Conservation (phyloP, 192 early-diverging fungal species). For the Backusella luteola region DNA sequence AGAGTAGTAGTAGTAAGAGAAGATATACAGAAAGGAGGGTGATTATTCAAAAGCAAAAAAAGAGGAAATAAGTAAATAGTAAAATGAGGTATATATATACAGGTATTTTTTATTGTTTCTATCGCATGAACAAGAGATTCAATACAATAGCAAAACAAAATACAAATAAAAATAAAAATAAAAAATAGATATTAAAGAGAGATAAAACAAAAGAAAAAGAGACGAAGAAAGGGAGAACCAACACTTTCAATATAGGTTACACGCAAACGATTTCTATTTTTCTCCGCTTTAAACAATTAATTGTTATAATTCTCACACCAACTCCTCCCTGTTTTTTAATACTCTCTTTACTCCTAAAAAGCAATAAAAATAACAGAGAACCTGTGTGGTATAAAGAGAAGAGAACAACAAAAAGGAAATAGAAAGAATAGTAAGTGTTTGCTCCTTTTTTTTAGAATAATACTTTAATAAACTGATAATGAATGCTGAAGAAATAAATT, state of each 20-base stretch:
- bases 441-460: neutral
- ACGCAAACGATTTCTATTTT: neutral
- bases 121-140: neutral
- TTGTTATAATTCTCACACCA: slow-evolving; percentile 4
- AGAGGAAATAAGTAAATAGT: neutral
- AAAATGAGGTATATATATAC: neutral
- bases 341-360: slow-evolving; percentile 3
- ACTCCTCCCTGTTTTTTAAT: slow-evolving; percentile 4
- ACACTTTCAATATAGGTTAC: neutral
- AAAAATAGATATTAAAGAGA: neutral
- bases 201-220: neutral
- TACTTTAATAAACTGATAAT: neutral
- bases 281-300: slow-evolving; percentile 2
- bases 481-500: neutral
- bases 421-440: neutral
- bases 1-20: neutral
- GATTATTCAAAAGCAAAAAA: neutral
- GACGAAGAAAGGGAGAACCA: neutral
- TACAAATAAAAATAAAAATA: neutral
- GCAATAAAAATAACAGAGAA: neutral
- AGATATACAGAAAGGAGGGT: neutral
- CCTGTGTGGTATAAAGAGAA: neutral
- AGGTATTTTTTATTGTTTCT: neutral
- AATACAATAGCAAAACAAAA: neutral
- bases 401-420: neutral